Base-by-base conservation (phyloP, 2,329 filamentous ascomycete genomes). In the Penicillium sp. region DNA sequence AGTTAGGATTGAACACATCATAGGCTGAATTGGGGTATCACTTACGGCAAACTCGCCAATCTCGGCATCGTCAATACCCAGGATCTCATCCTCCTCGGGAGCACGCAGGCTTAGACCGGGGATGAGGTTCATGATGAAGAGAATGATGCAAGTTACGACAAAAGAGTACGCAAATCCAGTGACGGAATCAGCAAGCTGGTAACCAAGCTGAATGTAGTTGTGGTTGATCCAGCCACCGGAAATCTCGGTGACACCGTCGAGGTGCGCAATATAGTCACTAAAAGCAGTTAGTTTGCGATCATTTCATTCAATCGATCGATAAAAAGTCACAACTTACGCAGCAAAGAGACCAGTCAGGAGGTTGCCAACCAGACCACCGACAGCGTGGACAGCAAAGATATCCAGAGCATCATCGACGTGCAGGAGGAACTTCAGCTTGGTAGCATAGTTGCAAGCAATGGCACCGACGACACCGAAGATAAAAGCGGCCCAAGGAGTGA, bases 41-140 rank as follows among this genome's bases (percentile, higher is more conserved):
- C 83, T 75, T 81, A 85, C 83, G n/a, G 92, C 93, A 75, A 95
- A 96, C 80, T 96, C 93, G 75, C 93, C 93, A 71, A 96, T 91
- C 78, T 97, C 92, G 26, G 90, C 88, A 70, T 96, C 93, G 71
- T 96, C 92, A 62, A 96, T 93, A 67, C 92, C 92, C 45, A 92
- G 81, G 55, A 93, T 87, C 77, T 96, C 92, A 40, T 91, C 89
- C 65, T 95, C 89, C 68, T 92, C 89, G 14, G 81, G 83, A 0
- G 88, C 89, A 53, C 92, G 90, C 48, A 96, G 86, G 59, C 85
- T 86, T 42, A 96, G 81, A 13, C 89, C 89, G 0, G 92, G 91
- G 28, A 95, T 83, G 66, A 92, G 82, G 75, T 93, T 93, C 79
- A 94, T 88, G 66, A 93, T 68, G 75, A 92, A 90, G 10, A 95